These are phyloP conservation scores for Trichophyton benhamiae DNA, from an alignment of 2,329 filamentous ascomycete species.

Conservation along the genomic window DNA sequence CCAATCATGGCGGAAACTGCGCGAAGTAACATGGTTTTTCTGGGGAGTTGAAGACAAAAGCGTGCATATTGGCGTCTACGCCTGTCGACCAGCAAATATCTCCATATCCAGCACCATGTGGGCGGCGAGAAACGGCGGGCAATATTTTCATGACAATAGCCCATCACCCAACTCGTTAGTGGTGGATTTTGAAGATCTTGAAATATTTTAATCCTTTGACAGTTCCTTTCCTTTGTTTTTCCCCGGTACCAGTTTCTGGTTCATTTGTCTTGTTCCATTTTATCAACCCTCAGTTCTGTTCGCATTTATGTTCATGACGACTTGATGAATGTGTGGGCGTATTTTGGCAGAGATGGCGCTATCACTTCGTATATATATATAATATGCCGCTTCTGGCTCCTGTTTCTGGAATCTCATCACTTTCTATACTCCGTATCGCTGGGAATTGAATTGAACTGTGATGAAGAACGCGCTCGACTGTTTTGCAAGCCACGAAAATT, in stretches of 20 bases:
- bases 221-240: constrained; percentile 8
- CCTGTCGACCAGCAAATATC: constrained; percentile 42
- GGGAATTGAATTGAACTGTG: not conserved
- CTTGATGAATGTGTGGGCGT: constrained; percentile 7
- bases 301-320: not conserved
- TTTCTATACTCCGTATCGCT: not conserved
- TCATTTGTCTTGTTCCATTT: not conserved
- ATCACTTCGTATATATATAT: not conserved
- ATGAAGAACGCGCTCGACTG: not conserved
- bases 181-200: constrained; percentile 41
- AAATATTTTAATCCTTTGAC: constrained; percentile 31
- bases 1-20: constrained; percentile 44
- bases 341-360: not conserved
- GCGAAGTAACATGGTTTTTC: constrained; percentile 52
- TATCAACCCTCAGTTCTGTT: not conserved
- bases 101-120: constrained; percentile 28
- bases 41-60: constrained; percentile 48
- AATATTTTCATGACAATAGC: constrained; percentile 14
- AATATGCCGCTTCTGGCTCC: not conserved
- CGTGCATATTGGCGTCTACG: constrained; percentile 47
- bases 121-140: constrained; percentile 27
- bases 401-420: not conserved
- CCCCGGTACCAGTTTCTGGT: constrained; percentile 6
- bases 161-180: constrained; percentile 29
- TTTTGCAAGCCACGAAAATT: not conserved